Percentiles rank a stretch among this genome's conserved stretches.
Conservation (phyloP, 352 stramenopile genomes). For the Phytophthora pinifolia region DNA sequence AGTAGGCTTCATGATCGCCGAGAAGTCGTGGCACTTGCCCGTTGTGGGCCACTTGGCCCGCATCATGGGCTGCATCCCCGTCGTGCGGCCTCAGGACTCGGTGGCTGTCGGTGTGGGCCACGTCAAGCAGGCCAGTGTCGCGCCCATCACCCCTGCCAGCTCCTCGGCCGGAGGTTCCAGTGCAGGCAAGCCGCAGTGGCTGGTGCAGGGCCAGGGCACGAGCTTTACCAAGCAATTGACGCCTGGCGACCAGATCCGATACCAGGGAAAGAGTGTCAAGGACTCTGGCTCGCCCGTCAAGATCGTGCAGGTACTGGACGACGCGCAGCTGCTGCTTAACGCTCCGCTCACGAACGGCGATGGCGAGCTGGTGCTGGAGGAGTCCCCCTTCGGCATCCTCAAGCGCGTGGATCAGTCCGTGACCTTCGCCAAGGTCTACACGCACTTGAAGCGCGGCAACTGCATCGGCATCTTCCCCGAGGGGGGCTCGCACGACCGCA, state of each 20-base stretch:
- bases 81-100: conserved; percentile 95
- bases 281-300: conserved; percentile 84
- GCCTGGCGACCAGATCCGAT: conserved; percentile 78
- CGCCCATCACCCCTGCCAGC: conserved; percentile 29
- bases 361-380: conserved; percentile 42
- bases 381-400: conserved; percentile 81
- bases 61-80: conserved; percentile 96
- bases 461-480: conserved; percentile 98
- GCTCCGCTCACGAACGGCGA: conserved; percentile 39
- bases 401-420: conserved; percentile 92
- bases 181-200: conserved; percentile 31
- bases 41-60: conserved; percentile 95
- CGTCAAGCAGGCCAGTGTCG: conserved; percentile 53
- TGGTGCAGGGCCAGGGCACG: conserved; percentile 64
- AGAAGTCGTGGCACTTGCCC: conserved; percentile 94
- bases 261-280: conserved; percentile 75
- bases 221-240: conserved; percentile 76
- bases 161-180: conserved; percentile 28
- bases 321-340: conserved; percentile 81
- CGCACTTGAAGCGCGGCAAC: conserved; percentile 85
- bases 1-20: conserved; percentile 96
- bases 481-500: conserved; percentile 97
- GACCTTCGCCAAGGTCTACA: conserved; percentile 93
- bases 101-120: conserved; percentile 68
- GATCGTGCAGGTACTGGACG: conserved; percentile 81